phyloP scores from a whole-genome alignment of 2,329 filamentous ascomycete genomes.

The Setomelanomma holmii region DNA sequence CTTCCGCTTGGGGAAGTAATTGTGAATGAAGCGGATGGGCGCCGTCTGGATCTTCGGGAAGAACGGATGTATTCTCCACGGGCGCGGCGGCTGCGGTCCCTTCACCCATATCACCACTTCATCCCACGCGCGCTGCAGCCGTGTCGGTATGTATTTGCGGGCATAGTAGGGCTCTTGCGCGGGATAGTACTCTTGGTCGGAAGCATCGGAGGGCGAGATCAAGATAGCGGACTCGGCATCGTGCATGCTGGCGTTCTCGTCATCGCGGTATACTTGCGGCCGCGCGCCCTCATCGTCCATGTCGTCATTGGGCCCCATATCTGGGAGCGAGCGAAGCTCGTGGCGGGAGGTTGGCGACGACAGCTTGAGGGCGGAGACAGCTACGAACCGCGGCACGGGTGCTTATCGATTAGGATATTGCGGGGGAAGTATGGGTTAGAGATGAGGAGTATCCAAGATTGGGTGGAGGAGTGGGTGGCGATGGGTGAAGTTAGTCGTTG shows the following conservation, averaged over 20 bases:
- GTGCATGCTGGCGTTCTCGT: constrained; percentile 31
- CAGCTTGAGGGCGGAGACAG: constrained; percentile 24
- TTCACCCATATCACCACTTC: constrained; percentile 55
- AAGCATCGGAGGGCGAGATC: constrained; percentile 41
- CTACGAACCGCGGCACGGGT: constrained; percentile 12
- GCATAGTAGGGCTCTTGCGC: constrained; percentile 27
- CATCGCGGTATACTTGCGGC: constrained; percentile 40
- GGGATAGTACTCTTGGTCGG: constrained; percentile 34
- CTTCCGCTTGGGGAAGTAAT: constrained; percentile 64
- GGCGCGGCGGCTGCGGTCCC: constrained; percentile 57
- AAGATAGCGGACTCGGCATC: constrained; percentile 36
- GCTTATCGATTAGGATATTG: constrained; percentile 24
- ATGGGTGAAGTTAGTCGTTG: too few relatives aligned
- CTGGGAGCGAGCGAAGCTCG: constrained; percentile 37
- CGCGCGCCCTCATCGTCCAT: constrained; percentile 35
- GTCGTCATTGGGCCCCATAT: constrained; percentile 31
- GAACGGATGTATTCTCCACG: constrained; percentile 59
- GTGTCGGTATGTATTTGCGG: constrained; percentile 58
- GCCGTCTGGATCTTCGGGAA: constrained; percentile 72
- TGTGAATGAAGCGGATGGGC: constrained; percentile 69
- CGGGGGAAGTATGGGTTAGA: not conserved
- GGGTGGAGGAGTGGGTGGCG: not conserved
- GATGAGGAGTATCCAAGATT: not conserved
- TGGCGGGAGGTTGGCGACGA: constrained; percentile 41
- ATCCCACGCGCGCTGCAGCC: constrained; percentile 55